Base-by-base conservation (phyloP, 345 rosid genomes). In the Lepidium didymum region DNA sequence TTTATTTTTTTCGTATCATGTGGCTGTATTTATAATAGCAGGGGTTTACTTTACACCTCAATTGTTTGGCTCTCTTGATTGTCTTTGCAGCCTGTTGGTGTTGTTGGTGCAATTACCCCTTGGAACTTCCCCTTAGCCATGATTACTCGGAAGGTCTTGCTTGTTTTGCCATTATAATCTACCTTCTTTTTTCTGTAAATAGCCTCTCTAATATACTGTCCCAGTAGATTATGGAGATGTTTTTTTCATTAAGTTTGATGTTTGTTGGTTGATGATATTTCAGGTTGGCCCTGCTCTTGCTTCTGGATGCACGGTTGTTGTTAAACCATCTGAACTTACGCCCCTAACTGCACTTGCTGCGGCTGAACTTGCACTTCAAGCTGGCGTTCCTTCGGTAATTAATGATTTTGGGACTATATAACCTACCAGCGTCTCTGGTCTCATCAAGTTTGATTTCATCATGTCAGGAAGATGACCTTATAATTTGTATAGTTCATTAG, bases 251-350 rank as follows among this genome's bases (percentile, higher is more conserved):
- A 31, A 58, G 33, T 67, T 29, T 81, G 60, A 64, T 12, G 59
- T 75, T 33, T 35, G 31, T 58, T 72, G 67, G 53, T 71, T 67
- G 59, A 65, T 72, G 19, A 54, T 49, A 51, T 36, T 71, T 52
- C 76, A 94, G 97, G 91, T 91, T 80, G 97, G 99, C 53, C 99
- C 99, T 53, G 99, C 99, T 69, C 91, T 94, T 77, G 97, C 99
- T 38, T 85, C 91, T 85, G 99, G 99, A 37, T 94, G 99, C 82
- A 91, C 99, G 52, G 93, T 89, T 65, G 93, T 94, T 69, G 69
- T 94, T 75, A 94, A 94, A 79, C 96, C 99, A 62, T 94, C 97
- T 43, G 97, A 91, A 78, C 84, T 91, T 67, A 94, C 97, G 1
- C 99, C 99, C 44, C 89, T 94, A 68, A 89, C 89, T 14, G 99